Evolutionary conservation across 306 rosid species (phyloP).

Genomic region (Vigna reflexopilosa): DNA sequence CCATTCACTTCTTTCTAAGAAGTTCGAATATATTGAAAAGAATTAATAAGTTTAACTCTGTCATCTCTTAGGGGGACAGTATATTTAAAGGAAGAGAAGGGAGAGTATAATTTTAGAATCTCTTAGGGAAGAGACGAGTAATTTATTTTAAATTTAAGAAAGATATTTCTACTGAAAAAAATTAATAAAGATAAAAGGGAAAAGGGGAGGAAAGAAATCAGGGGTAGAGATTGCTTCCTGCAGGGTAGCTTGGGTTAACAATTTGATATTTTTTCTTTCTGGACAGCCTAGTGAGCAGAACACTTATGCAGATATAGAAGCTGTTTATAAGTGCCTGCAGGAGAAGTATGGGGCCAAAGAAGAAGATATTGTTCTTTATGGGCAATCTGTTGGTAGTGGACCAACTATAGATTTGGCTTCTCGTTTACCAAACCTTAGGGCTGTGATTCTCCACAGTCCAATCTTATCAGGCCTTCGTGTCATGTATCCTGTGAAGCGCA

Average conservation of each 20-base stretch:
- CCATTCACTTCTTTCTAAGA: neutral
- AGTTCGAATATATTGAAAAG: neutral
- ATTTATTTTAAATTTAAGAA: neutral
- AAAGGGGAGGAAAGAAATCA: neutral
- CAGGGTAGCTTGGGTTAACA: neutral
- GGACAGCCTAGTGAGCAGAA: constrained; percentile 40
- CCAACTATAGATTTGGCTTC: constrained; percentile 35
- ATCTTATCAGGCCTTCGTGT: constrained; percentile 31
- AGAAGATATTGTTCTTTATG: constrained; percentile 37
- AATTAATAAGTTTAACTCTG: neutral
- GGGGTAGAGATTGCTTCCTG: neutral
- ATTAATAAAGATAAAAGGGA: neutral
- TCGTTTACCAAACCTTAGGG: constrained; percentile 36
- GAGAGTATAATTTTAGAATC: neutral
- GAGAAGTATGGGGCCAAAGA: constrained; percentile 37
- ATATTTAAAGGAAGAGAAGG: neutral
- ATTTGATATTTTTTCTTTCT: neutral
- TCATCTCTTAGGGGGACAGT: neutral
- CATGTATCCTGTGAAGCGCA: constrained; percentile 39
- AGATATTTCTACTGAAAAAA: neutral
- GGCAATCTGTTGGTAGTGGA: constrained; percentile 37
- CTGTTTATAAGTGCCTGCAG: constrained; percentile 38
- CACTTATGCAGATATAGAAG: constrained; percentile 39
- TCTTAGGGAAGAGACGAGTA: neutral
- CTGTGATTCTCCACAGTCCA: constrained; percentile 37